Conservation (phyloP, 140 eudicot species). For the Ambrosia hybrid region DNA sequence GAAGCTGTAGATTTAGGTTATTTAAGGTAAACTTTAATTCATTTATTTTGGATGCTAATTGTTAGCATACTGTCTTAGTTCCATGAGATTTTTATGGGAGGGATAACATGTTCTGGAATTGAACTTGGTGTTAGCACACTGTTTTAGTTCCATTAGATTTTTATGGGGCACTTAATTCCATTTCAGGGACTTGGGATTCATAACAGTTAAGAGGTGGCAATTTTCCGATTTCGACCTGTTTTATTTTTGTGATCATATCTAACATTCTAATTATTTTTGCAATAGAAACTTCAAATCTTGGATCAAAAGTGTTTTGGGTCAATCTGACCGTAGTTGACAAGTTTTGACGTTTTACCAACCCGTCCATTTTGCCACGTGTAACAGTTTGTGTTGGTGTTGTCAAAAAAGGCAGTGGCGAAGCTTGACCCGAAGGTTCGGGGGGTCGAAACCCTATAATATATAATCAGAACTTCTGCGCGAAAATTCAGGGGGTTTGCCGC, state of each 20-base stretch:
- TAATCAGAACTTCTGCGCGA: too few relatives aligned
- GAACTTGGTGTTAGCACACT: conserved; percentile 3
- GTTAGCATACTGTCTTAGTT: too few relatives aligned
- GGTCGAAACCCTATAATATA: too few relatives aligned
- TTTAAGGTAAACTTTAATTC: conserved; percentile 1
- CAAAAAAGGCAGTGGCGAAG: too few relatives aligned
- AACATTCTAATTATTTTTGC: background rate
- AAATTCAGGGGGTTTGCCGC: too few relatives aligned
- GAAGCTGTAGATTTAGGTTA: conserved; percentile 11
- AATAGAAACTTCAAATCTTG: background rate
- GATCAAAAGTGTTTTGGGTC: background rate
- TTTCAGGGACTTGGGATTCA: background rate
- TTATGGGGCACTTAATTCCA: background rate
- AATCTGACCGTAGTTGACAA: background rate
- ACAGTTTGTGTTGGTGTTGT: background rate
- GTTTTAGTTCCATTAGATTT: conserved; percentile 1
- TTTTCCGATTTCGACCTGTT: background rate
- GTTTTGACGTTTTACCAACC: background rate
- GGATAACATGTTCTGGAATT: conserved; percentile 15
- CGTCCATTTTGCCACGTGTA: background rate
- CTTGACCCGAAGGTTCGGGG: too few relatives aligned
- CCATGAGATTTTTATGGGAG: conserved; percentile 10
- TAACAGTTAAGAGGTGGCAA: background rate
- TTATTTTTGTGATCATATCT: background rate
- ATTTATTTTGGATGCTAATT: conserved; percentile 11